Conservation (phyloP, 2,329 filamentous ascomycete genomes). For the Trichoderma sp. region DNA sequence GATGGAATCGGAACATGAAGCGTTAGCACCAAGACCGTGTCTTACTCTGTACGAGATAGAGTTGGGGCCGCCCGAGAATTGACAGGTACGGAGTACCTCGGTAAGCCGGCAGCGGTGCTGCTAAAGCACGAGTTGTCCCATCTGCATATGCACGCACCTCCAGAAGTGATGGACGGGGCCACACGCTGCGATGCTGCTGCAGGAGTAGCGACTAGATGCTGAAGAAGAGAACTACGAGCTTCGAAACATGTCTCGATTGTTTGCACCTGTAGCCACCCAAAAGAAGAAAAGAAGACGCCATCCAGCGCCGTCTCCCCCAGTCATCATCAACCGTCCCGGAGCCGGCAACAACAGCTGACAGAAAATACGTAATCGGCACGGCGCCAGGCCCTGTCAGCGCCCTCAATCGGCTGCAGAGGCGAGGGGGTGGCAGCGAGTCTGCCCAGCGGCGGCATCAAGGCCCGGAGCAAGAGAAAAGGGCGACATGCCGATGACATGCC, state of each 20-base stretch:
- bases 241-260: too few species aligned
- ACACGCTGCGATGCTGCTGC: background rate
- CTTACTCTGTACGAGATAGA: background rate
- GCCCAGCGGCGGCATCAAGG: background rate
- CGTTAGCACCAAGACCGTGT: background rate
- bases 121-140: background rate
- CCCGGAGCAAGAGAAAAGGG: background rate
- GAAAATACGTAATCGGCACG: slow-evolving; percentile 5
- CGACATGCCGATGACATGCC: slow-evolving; percentile 17
- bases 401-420: background rate
- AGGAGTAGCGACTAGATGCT: background rate
- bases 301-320: background rate
- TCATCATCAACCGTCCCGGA: background rate
- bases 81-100: background rate
- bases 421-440: slow-evolving; percentile 1
- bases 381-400: background rate
- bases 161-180: background rate
- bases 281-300: background rate
- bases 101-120: background rate
- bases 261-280: too few species aligned
- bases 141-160: slow-evolving; percentile 12
- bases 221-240: too few species aligned
- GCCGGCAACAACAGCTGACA: background rate
- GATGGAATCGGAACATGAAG: background rate
- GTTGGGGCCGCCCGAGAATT: background rate